Evolutionary conservation across 495 filamentous ascomycete genomes (phyloP).

Genomic region (Penicillium soppii): DNA sequence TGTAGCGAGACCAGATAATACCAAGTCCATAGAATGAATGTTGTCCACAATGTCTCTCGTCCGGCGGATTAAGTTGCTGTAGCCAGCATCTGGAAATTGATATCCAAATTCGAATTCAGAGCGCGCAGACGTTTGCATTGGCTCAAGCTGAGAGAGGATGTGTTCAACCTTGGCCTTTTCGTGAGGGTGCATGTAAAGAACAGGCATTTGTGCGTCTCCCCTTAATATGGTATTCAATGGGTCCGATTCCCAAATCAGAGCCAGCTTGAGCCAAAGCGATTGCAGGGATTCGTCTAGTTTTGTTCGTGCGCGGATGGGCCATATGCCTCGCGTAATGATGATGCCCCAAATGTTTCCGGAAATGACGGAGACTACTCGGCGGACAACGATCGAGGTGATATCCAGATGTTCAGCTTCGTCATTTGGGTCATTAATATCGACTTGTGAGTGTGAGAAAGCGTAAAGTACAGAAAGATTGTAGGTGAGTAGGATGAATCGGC

Average conservation of each 20-base stretch:
- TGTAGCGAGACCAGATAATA: no score
- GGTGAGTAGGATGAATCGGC: constrained; percentile 87
- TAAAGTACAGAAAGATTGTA: constrained; percentile 96
- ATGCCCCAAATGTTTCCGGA: constrained; percentile 89
- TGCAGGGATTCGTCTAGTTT: constrained; percentile 85
- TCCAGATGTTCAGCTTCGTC: constrained; percentile 83
- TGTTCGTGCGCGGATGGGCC: constrained; percentile 84
- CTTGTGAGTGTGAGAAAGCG: constrained; percentile 80
- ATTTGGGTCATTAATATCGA: constrained; percentile 66
- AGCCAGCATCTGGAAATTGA: constrained; percentile 71
- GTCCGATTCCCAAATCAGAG: constrained; percentile 97
- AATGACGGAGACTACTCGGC: constrained; percentile 85
- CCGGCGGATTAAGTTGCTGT: constrained; percentile 71
- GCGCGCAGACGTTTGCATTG: constrained; percentile 64
- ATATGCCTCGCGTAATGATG: constrained; percentile 83
- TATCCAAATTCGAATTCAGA: constrained; percentile 83
- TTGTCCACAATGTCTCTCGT: constrained; percentile 83
- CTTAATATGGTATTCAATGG: constrained; percentile 77
- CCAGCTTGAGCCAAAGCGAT: constrained; percentile 87
- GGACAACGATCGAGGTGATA: constrained; percentile 82
- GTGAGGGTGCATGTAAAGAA: constrained; percentile 75
- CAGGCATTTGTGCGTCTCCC: constrained; percentile 47
- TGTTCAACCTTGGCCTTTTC: constrained; percentile 72
- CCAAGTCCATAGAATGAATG: constrained; percentile 92
- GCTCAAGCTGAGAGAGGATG: constrained; percentile 65